Evolutionary conservation across 176 grass and related monocot species (phyloP).

Genomic region (Paspalum vaginatum): DNA sequence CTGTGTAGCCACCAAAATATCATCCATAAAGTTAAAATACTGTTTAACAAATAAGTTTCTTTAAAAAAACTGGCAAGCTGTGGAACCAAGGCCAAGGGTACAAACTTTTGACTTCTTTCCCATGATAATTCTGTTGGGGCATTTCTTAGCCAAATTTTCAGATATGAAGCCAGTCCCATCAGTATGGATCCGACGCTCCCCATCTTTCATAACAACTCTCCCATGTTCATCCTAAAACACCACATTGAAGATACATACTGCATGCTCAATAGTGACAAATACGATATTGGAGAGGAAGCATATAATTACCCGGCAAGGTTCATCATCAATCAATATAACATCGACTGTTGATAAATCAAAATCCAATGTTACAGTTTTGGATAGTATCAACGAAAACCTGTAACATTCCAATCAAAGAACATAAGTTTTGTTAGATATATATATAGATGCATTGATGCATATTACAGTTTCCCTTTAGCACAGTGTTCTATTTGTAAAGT

Average conservation of each 20-base stretch:
- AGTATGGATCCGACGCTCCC: slow-evolving; percentile 62
- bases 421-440: neutral
- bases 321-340: slow-evolving; percentile 57
- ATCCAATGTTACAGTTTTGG: slow-evolving; percentile 66
- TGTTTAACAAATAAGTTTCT: neutral
- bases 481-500: no score
- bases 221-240: slow-evolving; percentile 47
- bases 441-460: no score
- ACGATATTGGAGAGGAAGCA: slow-evolving; percentile 8
- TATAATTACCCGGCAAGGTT: slow-evolving; percentile 58
- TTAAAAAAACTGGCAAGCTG: slow-evolving; percentile 7
- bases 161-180: slow-evolving; percentile 90
- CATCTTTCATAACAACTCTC: slow-evolving; percentile 25
- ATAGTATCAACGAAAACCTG: slow-evolving; percentile 81
- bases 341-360: slow-evolving; percentile 56
- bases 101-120: slow-evolving; percentile 52
- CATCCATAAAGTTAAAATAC: neutral
- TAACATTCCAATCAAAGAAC: slow-evolving; percentile 38
- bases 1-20: neutral
- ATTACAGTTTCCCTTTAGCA: no score
- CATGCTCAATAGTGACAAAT: slow-evolving; percentile 30
- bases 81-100: neutral
- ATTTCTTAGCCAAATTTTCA: slow-evolving; percentile 73
- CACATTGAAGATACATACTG: neutral
- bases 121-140: slow-evolving; percentile 47